Conservation (phyloP, 768 basidiomycete genomes). For the Glaciozyma martinii region DNA sequence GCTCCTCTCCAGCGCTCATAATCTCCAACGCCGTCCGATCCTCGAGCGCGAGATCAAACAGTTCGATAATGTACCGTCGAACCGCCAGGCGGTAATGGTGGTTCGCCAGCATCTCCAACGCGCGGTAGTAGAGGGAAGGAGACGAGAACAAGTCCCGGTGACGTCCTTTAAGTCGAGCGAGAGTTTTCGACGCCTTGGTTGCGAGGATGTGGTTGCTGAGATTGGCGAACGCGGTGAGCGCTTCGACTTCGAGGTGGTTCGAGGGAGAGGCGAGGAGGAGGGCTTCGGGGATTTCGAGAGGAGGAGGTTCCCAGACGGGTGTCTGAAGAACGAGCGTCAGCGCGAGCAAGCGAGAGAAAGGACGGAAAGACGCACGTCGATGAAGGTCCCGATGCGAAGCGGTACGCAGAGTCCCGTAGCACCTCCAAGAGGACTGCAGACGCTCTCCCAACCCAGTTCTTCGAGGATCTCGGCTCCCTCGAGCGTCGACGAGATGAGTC, state of each 20-base stretch:
- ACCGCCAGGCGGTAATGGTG: conserved; percentile 87
- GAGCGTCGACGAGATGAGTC: conserved; percentile 79
- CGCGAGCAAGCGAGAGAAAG: background rate
- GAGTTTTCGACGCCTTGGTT: conserved; percentile 80
- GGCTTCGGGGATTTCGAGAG: background rate
- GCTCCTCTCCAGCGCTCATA: conserved; percentile 6
- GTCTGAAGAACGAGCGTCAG: conserved; percentile 12
- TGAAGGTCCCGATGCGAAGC: conserved; percentile 65
- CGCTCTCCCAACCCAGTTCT: conserved; percentile 88
- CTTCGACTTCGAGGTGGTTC: conserved; percentile 65
- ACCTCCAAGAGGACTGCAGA: conserved; percentile 69
- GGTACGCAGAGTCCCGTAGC: conserved; percentile 90
- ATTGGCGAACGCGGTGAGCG: conserved; percentile 82
- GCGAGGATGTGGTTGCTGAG: conserved; percentile 92
- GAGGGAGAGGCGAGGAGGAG: conserved; percentile 52
- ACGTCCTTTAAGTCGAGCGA: conserved; percentile 71
- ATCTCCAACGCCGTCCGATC: background rate
- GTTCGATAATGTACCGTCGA: conserved; percentile 80
- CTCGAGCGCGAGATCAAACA: conserved; percentile 54
- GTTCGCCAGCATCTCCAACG: conserved; percentile 74
- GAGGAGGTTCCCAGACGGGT: conserved; percentile 15
- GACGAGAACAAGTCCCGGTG: conserved; percentile 70
- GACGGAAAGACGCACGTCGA: conserved; percentile 8
- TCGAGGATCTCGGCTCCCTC: conserved; percentile 89
- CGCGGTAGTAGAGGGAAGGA: conserved; percentile 69